Base-by-base conservation (phyloP, 805 yeast genomes). In the Kazachstania psychrophila region DNA sequence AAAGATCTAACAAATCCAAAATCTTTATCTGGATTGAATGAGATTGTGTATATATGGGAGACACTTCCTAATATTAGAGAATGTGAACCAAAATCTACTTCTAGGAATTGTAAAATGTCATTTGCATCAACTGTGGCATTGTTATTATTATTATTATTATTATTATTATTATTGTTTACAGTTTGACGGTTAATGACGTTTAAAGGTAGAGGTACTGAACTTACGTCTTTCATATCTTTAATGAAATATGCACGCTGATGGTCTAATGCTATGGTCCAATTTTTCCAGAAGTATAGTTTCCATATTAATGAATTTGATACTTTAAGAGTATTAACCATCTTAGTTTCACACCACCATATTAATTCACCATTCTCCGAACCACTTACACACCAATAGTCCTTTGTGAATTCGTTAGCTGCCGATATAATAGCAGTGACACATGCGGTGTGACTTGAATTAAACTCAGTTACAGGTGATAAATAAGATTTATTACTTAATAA, bases 281-380 rank as follows among this genome's bases (percentile, higher is more conserved):
- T 45, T 41, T 51, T 49, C 28, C 42, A 46, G 23, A 51, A 38
- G 9, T 41, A 45, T n/a, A 52, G 24, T 15, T 46, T 47, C 29
- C 44, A 29, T 17, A 58, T 55, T 5, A 48, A 38, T 14, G 34
- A 41, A 32, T 43, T 48, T 9, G 58, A 48, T 11, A 53, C 15
- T 30, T 45, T 47, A 25, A 46, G 13, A 5, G 32, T 12, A 23
- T 43, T 45, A 3, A 41, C 32, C 16, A 36, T 35, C 29, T 52
- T 54, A 1, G 53, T 46, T 20, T 55, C 58, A 28, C 51, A 40
- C 63, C 63, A 58, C 63, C 63, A 58, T 16, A 56, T 51, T 2
- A 58, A 20, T 33, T 52, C 55, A 12, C 63, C 63, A 28, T 48
- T 42, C 35, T 52, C 60, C 10, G 57, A 52, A 4, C 60, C 63